Base-by-base conservation (phyloP, 768 basidiomycete genomes). In the Vararia minispora region DNA sequence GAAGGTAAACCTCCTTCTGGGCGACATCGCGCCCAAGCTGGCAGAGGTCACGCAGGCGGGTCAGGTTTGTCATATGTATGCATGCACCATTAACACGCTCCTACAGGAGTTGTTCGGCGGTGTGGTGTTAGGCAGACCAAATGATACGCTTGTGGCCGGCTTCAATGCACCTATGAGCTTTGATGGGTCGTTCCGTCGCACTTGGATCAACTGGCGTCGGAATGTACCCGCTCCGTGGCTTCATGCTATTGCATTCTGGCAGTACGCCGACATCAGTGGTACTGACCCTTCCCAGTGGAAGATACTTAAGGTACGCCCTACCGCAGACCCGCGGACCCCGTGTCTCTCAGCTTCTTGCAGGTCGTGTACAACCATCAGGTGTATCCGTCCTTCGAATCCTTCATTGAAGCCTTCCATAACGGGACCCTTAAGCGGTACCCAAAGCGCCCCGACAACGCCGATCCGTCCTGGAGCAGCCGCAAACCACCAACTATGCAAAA, bases 361-460 rank as follows among this genome's bases (percentile, higher is more conserved):
- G 52, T 76, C 42, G 68, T 77, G 20, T 78, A 79, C 50, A 75
- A 79, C 40, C 62, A 70, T 39, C 74, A 77, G 50, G 48, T 73
- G 20, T 81, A 76, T 53, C 34, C 60, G 11, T 60, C 62, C 20
- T 48, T 58, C 1, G 66, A 65, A 11, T 65, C 65, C 0, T 75
- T 81, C 57, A 40, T 71, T 37, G 63, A 59, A 20, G 75, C 75
- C 1, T 78, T 65, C 57, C 53, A 54, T 33, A 66, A 72, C 41
- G 71, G 71, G 27, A 71, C 72, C 0, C 63, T 79, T 23, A 57
- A 63, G 35, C 64, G 71, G 2, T 54, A 61, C 24, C 56, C 52
- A 0, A 46, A 52, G 6, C 60, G 55, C 12, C 49, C 57, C 11
- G 49, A 51, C 45, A 54, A 62, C 32, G 43, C 52, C 35, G 29